Conservation (phyloP, 2,329 filamentous ascomycete genomes). For the Aspergillus unguis region DNA sequence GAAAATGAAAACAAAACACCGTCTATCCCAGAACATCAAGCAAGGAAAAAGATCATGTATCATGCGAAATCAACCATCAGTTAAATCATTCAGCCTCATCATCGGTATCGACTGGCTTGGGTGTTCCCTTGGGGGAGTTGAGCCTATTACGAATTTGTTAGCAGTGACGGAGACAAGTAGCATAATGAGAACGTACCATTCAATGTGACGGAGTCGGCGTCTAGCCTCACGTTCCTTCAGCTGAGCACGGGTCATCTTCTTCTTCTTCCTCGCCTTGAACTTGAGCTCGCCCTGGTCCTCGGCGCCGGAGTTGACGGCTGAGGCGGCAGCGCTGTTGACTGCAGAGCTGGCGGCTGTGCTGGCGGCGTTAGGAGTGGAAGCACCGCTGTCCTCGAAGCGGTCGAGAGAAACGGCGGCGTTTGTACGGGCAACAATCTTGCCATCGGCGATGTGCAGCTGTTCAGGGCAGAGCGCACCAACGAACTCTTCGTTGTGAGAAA, state of each 20-base stretch:
- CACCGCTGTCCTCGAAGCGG: slow-evolving; percentile 79
- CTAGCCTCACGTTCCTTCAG: slow-evolving; percentile 89
- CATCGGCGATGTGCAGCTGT: slow-evolving; percentile 91
- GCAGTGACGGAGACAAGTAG: neutral
- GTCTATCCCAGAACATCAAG: slow-evolving; percentile 9
- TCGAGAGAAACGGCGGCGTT: slow-evolving; percentile 69
- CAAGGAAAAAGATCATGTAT: slow-evolving; percentile 8
- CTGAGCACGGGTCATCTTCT: slow-evolving; percentile 97
- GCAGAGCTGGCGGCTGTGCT: slow-evolving; percentile 58
- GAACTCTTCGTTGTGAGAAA: slow-evolving; percentile 99
- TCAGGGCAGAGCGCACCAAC: slow-evolving; percentile 93
- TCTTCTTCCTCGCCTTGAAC: slow-evolving; percentile 89
- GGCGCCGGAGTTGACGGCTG: slow-evolving; percentile 73
- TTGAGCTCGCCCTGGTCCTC: slow-evolving; percentile 80
- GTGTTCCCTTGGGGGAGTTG: slow-evolving; percentile 80
- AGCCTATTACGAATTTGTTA: slow-evolving; percentile 58
- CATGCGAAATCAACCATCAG: neutral
- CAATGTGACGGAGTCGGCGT: slow-evolving; percentile 76
- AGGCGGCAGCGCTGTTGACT: slow-evolving; percentile 57
- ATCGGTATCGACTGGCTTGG: slow-evolving; percentile 72
- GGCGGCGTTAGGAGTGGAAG: slow-evolving; percentile 54
- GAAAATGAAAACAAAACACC: slow-evolving; percentile 3
- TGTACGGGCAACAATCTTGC: slow-evolving; percentile 80
- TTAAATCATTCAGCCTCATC: slow-evolving; percentile 55
- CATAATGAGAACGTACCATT: slow-evolving; percentile 45